Evolutionary conservation across 257 asterid species (phyloP), one percentile per base, ranked within the genome.

Genomic region (Solanum microdontum): DNA sequence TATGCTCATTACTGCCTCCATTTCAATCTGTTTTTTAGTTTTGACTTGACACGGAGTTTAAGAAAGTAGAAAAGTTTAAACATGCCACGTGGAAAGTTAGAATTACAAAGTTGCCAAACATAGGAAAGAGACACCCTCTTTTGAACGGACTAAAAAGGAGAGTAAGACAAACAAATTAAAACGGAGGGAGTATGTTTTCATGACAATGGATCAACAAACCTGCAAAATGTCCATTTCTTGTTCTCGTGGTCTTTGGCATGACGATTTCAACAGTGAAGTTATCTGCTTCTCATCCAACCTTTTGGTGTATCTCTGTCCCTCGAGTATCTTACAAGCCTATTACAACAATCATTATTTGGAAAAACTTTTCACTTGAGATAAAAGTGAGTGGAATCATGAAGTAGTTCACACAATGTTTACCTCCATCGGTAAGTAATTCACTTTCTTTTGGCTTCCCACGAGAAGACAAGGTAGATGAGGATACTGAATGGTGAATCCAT

Each of bases 381-480:
- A 82, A 80, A 48, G 11, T 9, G 26, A 17, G 28, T 82, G 28
- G 11, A 82, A 82, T 82, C 43, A 26, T 48, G 69, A 48, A 48
- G 43, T 45, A 9, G 39, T 24, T 82, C 17, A 24, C 1, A 2
- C 30, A 3, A 11, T 82, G 8, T 28, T 79, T 23, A 96, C 99
- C 99, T 97, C 99, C 99, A 97, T 96, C 7, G 99, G 99, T 64
- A 97, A 91, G 91, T 97, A 97, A 92, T 94, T 97, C 40, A 98
- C 98, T 93, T 97, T 97, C 95, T 95, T 97, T 91, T 96, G 99
- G 92, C 95, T 97, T 90, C 99, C 99, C 6, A 97, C 99, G 92
- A 96, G 99, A 45, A 97, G 99, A 91, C 99, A 97, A 87, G 99
- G 99, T 82, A 97, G 95, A 92, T 97, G 99, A 89, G 97, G 89